Percentiles rank a stretch among this genome's conserved stretches.
Conservation (phyloP, 257 asterid genomes). For the Dorcoceras hygrometricum region DNA sequence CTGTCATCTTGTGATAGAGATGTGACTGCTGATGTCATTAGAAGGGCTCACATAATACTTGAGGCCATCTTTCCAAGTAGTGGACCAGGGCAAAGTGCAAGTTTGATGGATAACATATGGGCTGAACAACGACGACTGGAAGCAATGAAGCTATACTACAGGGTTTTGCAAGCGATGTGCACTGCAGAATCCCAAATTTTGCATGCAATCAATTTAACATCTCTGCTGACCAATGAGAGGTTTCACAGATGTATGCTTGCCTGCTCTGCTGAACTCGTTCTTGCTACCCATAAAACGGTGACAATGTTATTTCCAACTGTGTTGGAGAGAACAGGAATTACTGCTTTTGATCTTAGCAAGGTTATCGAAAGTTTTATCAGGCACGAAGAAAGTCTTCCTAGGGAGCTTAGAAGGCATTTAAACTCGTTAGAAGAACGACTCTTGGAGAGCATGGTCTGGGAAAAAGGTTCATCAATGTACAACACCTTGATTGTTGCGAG, state of each 20-base stretch:
- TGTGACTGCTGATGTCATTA: conserved; percentile 73
- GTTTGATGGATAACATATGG: conserved; percentile 91
- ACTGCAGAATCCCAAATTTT: conserved; percentile 80
- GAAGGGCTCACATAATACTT: conserved; percentile 86
- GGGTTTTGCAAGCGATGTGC: conserved; percentile 94
- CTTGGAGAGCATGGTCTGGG: conserved; percentile 98
- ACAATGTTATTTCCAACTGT: conserved; percentile 97
- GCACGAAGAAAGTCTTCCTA: conserved; percentile 95
- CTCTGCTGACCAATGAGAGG: conserved; percentile 88
- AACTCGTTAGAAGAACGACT: conserved; percentile 95
- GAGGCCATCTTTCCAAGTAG: conserved; percentile 93
- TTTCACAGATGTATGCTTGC: conserved; percentile 99
- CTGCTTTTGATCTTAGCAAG: conserved; percentile 96
- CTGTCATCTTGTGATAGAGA: conserved; percentile 81
- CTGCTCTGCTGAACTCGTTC: conserved; percentile 97
- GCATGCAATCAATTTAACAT: conserved; percentile 71
- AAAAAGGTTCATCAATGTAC: conserved; percentile 97
- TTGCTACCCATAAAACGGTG: conserved; percentile 96
- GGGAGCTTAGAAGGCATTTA: conserved; percentile 91
- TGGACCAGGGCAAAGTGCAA: conserved; percentile 77
- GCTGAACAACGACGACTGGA: conserved; percentile 93
- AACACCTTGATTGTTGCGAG: conserved; percentile 85
- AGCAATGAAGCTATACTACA: conserved; percentile 82
- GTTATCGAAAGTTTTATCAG: conserved; percentile 96
- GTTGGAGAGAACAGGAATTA: conserved; percentile 93